Evolutionary conservation across 306 rosid genomes (phyloP), one percentile per base, ranked within the genome.

Genomic region (Sechiopsis laciniata): DNA sequence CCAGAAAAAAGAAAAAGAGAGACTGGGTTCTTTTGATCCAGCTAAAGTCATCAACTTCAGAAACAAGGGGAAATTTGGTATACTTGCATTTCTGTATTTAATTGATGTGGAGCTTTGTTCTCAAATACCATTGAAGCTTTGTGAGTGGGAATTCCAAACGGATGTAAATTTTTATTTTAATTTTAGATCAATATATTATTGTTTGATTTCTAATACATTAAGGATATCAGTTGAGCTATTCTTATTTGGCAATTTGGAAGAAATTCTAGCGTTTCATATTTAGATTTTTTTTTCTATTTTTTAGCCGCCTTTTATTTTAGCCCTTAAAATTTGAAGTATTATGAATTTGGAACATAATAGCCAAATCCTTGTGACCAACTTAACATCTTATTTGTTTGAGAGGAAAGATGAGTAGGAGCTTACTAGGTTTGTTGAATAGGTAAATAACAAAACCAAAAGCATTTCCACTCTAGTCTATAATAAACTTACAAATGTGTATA

Each of bases 381-480:
- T 6, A 1, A 35, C 20, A 64, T 64, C 26, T 64, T 64, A 15
- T 64, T 64, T 64, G 71, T 64, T 17, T 64, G 71, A 8, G 7
- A 37, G 71, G 71, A 64, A 64, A 64, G 72, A 66, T 65, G 54
- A 65, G 54, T 65, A 4, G 71, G 71, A 65, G 71, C 71, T 65
- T 65, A 65, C 71, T n/a, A 40, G 32, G 71, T 65, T 40, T 16
- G 46, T 62, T 17, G 15, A 37, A 65, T 40, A 15, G 6, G 14
- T 32, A 3, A 32, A 62, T 46, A 62, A 26, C 16, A 26, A 62
- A 62, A 6, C 21, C 67, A 24, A 24, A 24, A 26, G 1, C 10
- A n/a, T 0, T 5, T 22, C 42, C 65, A 24, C 40, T 12, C 65
- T 59, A 14, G 29, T 59, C 17, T 42, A 64, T 64, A 37, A 64